Conservation (phyloP, 345 rosid genomes). For the Lumnitzera littorea region DNA sequence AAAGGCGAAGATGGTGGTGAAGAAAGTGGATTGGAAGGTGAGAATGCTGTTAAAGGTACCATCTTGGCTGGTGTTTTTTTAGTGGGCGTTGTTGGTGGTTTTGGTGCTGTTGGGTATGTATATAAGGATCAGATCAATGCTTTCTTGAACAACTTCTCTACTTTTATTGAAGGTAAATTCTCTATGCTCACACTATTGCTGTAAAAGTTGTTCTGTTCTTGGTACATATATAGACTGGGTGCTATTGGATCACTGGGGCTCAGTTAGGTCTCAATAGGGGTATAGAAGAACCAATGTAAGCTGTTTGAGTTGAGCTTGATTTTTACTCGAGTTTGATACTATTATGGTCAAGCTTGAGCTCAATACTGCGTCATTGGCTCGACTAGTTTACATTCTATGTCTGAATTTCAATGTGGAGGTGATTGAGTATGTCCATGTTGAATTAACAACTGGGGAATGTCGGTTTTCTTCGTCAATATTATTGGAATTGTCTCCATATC, state of each 20-base stretch:
- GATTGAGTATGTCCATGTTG: no score
- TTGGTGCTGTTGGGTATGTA: conserved; percentile 57
- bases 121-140: conserved; percentile 80
- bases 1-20: conserved; percentile 11
- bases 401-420: no score
- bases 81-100: conserved; percentile 84
- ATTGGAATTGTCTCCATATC: no score
- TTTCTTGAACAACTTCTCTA: conserved; percentile 72
- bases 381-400: no score
- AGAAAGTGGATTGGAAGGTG: conserved; percentile 33
- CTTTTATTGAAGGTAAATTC: conserved; percentile 68
- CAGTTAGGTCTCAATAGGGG: background rate
- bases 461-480: no score
- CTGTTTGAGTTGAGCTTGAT: background rate
- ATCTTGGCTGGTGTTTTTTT: conserved; percentile 77
- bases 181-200: background rate
- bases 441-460: no score
- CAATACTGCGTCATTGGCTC: no score
- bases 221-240: background rate
- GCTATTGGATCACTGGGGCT: background rate
- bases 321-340: no score
- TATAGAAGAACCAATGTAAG: background rate
- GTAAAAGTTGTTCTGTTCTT: background rate
- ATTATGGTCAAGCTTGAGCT: no score
- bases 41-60: conserved; percentile 69